phyloP scores from a whole-genome alignment of 192 early-diverging fungal genomes.

The Linnemannia hyalina region DNA sequence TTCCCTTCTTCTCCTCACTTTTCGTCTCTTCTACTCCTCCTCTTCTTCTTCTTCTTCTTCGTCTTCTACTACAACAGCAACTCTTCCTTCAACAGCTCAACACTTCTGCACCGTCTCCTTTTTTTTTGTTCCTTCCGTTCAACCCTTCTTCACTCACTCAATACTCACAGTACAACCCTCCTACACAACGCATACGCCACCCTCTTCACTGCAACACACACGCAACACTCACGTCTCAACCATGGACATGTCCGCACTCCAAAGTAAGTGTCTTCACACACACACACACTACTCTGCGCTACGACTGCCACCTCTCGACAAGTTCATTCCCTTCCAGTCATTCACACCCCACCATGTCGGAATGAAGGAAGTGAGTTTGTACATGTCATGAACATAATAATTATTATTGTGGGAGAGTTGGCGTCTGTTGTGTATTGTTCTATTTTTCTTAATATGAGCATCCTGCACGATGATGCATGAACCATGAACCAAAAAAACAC shows the following conservation, averaged over 20 bases:
- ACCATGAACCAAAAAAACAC: background rate
- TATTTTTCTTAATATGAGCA: slow-evolving; percentile 2
- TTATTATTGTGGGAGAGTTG: background rate
- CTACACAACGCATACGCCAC: background rate
- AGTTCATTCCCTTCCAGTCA: background rate
- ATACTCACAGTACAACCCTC: background rate
- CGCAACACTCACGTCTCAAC: background rate
- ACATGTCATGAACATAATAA: background rate
- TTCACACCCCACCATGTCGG: background rate
- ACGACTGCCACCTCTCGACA: background rate
- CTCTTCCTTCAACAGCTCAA: background rate
- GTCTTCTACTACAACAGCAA: background rate
- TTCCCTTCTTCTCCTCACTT: background rate
- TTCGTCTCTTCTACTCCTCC: background rate
- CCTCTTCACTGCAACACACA: background rate
- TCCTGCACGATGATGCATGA: background rate
- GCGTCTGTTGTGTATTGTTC: background rate
- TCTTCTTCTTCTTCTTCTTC: background rate
- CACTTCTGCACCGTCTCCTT: background rate
- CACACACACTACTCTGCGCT: background rate
- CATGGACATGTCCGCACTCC: slow-evolving; percentile 54
- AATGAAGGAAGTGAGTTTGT: background rate
- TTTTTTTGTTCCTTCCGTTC: background rate
- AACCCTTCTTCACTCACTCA: background rate
- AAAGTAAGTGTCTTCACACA: slow-evolving; percentile 33